Base-by-base conservation (phyloP, 2,329 filamentous ascomycete species). In the Epicoccum nigrum region DNA sequence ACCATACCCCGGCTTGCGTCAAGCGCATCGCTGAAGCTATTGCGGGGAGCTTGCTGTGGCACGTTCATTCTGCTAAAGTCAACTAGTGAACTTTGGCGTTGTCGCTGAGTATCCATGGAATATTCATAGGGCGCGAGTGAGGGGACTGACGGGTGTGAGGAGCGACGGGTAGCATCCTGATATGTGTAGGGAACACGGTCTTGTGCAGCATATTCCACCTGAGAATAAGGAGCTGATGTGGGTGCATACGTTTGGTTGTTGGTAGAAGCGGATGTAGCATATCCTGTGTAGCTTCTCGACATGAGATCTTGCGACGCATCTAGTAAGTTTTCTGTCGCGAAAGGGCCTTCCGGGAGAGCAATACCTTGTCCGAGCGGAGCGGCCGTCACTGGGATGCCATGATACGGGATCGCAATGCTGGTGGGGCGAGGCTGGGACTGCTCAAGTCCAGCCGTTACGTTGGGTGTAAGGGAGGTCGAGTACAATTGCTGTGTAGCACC, bases 1-100 rank as follows among this genome's bases (percentile, higher is more conserved):
- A 97, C 83, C 90, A 97, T 97, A 63, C 92, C 91, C 55, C 94
- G 89, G 71, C 92, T 92, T 19, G 92, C 92, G 72, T 97, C 93
- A 49, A 97, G 85, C 21, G 91, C 90, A 70, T 97, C 93, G 60
- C 88, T 90, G 72, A 92, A 95, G 63, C 86, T 88, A 63, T 87
- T 81, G 47, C 82, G 79, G 41, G 79, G 86, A 70, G 76, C 84
- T 78, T 64, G 65, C 76, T 71, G 83, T 76, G 71, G 83, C 43
- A 83, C 76, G 60, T 77, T 79, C 72, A 85, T 83, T 76, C 82
- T 81, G 72, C 77, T 76, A 74, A 82, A 80, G 83, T 88, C 84
- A 86, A 86, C 80, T 74, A 85, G 76, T 68, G 83, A 83, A 73
- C 78, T 83, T 76, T 81, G 84, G 71, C 78, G 83, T 67, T 82